phyloP scores from a whole-genome alignment of 192 early-diverging fungal species.

The Oehlia diaphana region DNA sequence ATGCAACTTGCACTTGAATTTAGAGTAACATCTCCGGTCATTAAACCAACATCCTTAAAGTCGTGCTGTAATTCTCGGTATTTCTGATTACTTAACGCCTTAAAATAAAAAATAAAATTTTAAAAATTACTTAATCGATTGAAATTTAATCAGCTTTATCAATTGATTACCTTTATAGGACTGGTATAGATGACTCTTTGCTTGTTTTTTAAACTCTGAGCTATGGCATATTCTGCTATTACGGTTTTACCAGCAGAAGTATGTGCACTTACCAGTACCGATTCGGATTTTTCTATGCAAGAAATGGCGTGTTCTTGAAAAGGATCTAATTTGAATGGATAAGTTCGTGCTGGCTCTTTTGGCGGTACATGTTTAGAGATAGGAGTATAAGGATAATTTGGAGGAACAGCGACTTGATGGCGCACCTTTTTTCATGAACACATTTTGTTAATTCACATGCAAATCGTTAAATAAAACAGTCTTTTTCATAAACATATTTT shows the following conservation, averaged over 20 bases:
- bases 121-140: not conserved
- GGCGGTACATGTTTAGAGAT: slow-evolving; percentile 83
- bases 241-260: slow-evolving; percentile 98
- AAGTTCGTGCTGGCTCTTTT: slow-evolving; percentile 78
- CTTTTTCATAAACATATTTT: not conserved
- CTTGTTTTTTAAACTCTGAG: slow-evolving; percentile 80
- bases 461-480: not conserved
- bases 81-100: slow-evolving; percentile 98
- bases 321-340: slow-evolving; percentile 92
- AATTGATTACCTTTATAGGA: slow-evolving; percentile 81
- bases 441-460: not conserved
- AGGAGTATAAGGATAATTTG: slow-evolving; percentile 83
- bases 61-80: slow-evolving; percentile 93
- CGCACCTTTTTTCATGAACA: slow-evolving; percentile 61
- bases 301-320: slow-evolving; percentile 89
- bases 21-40: slow-evolving; percentile 99
- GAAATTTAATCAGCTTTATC: too few species aligned
- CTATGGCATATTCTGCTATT: slow-evolving; percentile 99
- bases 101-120: not conserved
- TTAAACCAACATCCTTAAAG: slow-evolving; percentile 97
- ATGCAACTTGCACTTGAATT: slow-evolving; percentile 89
- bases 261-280: slow-evolving; percentile 94
- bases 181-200: slow-evolving; percentile 96
- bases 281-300: slow-evolving; percentile 89
- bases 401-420: slow-evolving; percentile 93